phyloP scores from a whole-genome alignment of 1,139 yeast species.

The Candida gigantensis region DNA sequence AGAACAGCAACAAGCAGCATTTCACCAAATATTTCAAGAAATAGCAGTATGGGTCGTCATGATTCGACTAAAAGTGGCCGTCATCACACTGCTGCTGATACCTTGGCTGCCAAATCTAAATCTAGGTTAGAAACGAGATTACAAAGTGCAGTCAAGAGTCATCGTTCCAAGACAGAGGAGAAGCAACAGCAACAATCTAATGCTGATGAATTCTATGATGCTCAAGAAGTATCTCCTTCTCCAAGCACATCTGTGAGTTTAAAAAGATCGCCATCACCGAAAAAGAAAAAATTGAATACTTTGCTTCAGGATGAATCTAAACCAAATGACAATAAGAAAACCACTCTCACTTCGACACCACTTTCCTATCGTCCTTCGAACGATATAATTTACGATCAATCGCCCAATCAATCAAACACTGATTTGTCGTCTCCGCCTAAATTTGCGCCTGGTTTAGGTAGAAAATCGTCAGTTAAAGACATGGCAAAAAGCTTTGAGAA shows the following conservation, averaged over 20 bases:
- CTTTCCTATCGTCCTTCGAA: conserved; percentile 34
- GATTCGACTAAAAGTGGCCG: conserved; percentile 10
- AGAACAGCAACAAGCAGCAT: conserved; percentile 9
- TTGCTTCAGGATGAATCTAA: conserved; percentile 20
- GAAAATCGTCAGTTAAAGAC: conserved; percentile 39
- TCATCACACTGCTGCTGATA: conserved; percentile 3
- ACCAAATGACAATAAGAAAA: conserved; percentile 1
- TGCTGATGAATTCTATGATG: conserved; percentile 6
- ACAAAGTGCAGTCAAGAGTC: conserved; percentile 28
- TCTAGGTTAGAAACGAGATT: conserved; percentile 34
- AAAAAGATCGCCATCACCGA: conserved; percentile 43
- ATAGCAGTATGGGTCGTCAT: conserved; percentile 11
- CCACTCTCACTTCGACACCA: conserved; percentile 10
- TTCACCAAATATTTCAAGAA: conserved; percentile 5
- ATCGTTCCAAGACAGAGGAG: conserved; percentile 6
- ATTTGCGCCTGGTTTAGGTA: conserved; percentile 28
- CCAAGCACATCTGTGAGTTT: conserved; percentile 14
- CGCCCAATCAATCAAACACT: conserved; percentile 2
- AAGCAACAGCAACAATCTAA: conserved; percentile 2
- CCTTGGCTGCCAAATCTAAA: conserved; percentile 23
- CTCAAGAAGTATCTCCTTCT: conserved; percentile 19
- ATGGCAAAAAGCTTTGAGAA: conserved; percentile 34
- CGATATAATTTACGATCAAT: conserved; percentile 23
- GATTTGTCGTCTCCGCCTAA: conserved; percentile 27
- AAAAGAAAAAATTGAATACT: conserved; percentile 35